phyloP scores from a whole-genome alignment of 495 filamentous ascomycete genomes.

The Collariella sp. region DNA sequence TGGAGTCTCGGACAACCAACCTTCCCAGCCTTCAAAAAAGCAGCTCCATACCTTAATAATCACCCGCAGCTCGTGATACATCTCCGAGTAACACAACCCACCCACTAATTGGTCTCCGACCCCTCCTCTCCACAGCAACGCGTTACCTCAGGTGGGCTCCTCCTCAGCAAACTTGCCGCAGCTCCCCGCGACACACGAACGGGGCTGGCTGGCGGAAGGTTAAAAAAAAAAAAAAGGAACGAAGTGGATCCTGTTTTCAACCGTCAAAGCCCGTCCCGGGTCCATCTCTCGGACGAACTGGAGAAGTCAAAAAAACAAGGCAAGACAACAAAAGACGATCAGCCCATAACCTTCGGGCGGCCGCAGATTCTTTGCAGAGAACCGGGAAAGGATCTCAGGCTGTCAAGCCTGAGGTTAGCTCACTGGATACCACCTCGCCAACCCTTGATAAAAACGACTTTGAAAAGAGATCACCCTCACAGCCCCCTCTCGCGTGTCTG shows the following conservation, averaged over 20 bases:
- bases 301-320: background rate
- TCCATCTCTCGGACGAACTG: too few relatives aligned
- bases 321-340: background rate
- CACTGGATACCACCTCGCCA: background rate
- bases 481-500: too few relatives aligned
- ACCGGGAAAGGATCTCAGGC: background rate
- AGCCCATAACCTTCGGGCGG: background rate
- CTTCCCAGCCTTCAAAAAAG: background rate
- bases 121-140: background rate
- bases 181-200: background rate
- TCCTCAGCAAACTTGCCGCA: slow-evolving; percentile 1
- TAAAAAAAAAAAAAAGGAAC: background rate
- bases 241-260: background rate
- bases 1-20: background rate
- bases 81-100: background rate
- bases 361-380: background rate
- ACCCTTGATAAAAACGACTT: background rate
- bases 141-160: background rate
- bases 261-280: background rate
- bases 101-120: background rate
- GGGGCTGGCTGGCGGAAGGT: background rate
- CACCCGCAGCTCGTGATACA: background rate
- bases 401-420: background rate
- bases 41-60: background rate
- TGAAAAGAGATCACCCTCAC: too few relatives aligned